Evolutionary conservation across 441 rosid species (phyloP).

Genomic region (Gossypium davidsonii): DNA sequence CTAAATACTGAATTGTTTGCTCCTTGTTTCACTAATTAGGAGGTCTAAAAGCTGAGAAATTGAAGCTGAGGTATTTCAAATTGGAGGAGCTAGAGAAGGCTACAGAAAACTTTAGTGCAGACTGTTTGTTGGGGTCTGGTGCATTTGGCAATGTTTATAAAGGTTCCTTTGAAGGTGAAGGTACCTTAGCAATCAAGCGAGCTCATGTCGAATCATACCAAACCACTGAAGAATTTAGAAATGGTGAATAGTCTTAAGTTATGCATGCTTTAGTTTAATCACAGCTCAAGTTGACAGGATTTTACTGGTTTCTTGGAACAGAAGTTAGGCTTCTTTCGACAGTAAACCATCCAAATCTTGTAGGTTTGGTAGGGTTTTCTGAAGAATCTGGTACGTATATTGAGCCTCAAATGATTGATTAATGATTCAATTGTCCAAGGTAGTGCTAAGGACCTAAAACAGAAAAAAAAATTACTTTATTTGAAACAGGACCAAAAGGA

Average conservation of each 20-base stretch:
- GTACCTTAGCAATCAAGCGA: conserved; percentile 48
- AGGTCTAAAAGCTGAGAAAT: conserved; percentile 27
- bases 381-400: conserved; percentile 42
- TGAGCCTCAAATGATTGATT: neutral
- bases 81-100: conserved; percentile 42
- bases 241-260: conserved; percentile 30
- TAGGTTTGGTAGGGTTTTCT: conserved; percentile 52
- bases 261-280: neutral
- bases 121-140: conserved; percentile 48
- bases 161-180: conserved; percentile 36
- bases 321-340: conserved; percentile 50
- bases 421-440: neutral
- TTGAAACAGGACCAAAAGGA: conserved; percentile 35
- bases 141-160: conserved; percentile 52
- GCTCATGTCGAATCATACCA: conserved; percentile 45
- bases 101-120: conserved; percentile 38
- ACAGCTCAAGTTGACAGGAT: conserved; percentile 1
- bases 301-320: conserved; percentile 30
- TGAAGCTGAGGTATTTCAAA: conserved; percentile 37
- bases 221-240: conserved; percentile 48
- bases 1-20: neutral
- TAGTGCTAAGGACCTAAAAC: neutral
- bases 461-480: neutral
- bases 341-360: conserved; percentile 54
- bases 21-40: conserved; percentile 19